Conservation (phyloP, 176 grass and related monocot species). For the Raddia distichophylla region DNA sequence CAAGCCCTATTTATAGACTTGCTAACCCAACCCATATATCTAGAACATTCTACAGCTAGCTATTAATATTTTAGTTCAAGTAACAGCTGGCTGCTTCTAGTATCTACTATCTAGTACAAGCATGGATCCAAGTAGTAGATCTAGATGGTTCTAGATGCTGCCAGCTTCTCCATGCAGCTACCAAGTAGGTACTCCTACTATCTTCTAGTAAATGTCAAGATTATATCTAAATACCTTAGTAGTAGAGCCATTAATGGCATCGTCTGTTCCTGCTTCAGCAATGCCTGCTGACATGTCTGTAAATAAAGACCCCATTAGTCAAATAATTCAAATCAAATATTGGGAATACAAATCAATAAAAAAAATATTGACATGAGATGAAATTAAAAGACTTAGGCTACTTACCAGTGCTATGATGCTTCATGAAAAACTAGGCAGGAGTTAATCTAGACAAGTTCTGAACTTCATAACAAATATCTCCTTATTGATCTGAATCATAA, state of each 20-base stretch:
- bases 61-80: too few species aligned
- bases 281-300: slow-evolving; percentile 30
- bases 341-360: not conserved
- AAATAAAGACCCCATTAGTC: not conserved
- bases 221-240: too few species aligned
- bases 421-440: slow-evolving; percentile 52
- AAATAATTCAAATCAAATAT: slow-evolving; percentile 25
- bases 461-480: slow-evolving; percentile 97
- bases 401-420: slow-evolving; percentile 40
- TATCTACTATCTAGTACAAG: too few species aligned
- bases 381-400: not conserved
- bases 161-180: too few species aligned
- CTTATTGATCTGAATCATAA: slow-evolving; percentile 67
- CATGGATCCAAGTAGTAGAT: too few species aligned
- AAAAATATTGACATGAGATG: not conserved
- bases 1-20: too few species aligned
- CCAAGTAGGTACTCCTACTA: too few species aligned
- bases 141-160: too few species aligned
- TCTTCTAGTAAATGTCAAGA: too few species aligned
- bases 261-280: slow-evolving; percentile 42
- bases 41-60: too few species aligned
- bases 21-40: too few species aligned
- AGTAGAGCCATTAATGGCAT: slow-evolving; percentile 29
- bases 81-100: too few species aligned
- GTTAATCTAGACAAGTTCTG: slow-evolving; percentile 75